A percentile compares a stretch with the other conserved stretches of the same genome.
Conservation (phyloP, 2,329 filamentous ascomycete species). For the Xylariaceae sp. region DNA sequence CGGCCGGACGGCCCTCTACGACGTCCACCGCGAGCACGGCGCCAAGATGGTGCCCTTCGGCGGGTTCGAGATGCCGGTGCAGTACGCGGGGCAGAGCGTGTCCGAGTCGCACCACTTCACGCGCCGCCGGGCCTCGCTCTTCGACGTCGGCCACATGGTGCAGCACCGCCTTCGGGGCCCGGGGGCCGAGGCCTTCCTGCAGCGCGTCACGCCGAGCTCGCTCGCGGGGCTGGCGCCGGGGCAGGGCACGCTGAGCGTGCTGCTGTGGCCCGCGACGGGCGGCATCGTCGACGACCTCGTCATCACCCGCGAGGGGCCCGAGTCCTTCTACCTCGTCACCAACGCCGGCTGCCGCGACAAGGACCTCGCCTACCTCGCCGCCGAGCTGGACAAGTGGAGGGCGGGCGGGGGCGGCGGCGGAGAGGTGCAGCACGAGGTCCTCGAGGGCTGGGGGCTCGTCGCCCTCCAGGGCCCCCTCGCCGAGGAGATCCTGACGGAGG, state of each 20-base stretch:
- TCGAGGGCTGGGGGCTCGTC: slow-evolving; percentile 69
- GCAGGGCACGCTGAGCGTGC: slow-evolving; percentile 73
- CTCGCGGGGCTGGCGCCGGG: slow-evolving; percentile 56
- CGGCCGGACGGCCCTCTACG: slow-evolving; percentile 66
- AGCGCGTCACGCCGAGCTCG: slow-evolving; percentile 73
- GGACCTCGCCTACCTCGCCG: slow-evolving; percentile 68
- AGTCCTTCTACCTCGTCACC: slow-evolving; percentile 86
- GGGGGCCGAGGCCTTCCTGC: slow-evolving; percentile 71
- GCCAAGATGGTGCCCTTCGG: slow-evolving; percentile 97
- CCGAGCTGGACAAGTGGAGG: slow-evolving; percentile 57
- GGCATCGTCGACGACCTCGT: slow-evolving; percentile 95
- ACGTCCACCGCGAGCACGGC: slow-evolving; percentile 68
- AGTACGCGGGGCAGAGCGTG: slow-evolving; percentile 72
- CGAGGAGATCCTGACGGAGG: slow-evolving; percentile 57
- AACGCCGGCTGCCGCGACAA: slow-evolving; percentile 91
- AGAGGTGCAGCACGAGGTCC: slow-evolving; percentile 59
- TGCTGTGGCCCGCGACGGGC: slow-evolving; percentile 72
- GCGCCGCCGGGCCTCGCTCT: slow-evolving; percentile 77
- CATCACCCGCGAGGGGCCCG: slow-evolving; percentile 68
- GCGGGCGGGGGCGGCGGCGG: slow-evolving; percentile 47
- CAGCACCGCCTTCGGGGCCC: slow-evolving; percentile 81
- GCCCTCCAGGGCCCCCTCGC: slow-evolving; percentile 84
- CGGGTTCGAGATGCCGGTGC: slow-evolving; percentile 85
- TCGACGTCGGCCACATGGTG: slow-evolving; percentile 96
- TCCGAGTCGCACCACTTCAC: slow-evolving; percentile 86